Conservation (phyloP, 306 rosid genomes). For the Corylus heterophylla region DNA sequence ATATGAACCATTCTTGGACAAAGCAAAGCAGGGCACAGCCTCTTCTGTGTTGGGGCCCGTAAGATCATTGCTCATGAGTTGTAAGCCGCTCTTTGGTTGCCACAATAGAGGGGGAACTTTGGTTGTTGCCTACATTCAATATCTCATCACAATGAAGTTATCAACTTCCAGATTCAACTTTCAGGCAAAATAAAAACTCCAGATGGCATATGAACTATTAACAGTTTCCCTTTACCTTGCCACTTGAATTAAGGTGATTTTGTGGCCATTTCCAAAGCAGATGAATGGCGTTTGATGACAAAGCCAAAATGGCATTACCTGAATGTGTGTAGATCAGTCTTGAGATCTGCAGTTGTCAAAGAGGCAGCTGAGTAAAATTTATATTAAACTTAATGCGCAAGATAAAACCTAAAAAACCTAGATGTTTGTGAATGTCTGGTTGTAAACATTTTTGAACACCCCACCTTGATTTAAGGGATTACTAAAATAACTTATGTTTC, state of each 20-base stretch:
- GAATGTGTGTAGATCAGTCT: constrained; percentile 36
- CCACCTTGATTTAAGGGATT: background rate
- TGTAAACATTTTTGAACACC: background rate
- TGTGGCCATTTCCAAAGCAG: constrained; percentile 49
- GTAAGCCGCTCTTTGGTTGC: constrained; percentile 20
- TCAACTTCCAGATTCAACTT: constrained; percentile 5
- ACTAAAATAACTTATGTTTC: background rate
- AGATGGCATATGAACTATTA: background rate
- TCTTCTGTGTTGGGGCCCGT: background rate
- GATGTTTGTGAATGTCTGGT: background rate
- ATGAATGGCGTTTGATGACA: constrained; percentile 35
- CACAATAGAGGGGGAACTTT: constrained; percentile 29
- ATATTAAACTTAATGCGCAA: background rate
- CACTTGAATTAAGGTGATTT: constrained; percentile 5
- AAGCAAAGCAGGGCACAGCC: constrained; percentile 26
- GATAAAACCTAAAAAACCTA: background rate
- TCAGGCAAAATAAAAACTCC: background rate
- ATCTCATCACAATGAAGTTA: background rate
- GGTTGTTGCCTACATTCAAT: constrained; percentile 30
- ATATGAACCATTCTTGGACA: constrained; percentile 38
- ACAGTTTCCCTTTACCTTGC: constrained; percentile 17
- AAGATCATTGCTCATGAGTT: constrained; percentile 37
- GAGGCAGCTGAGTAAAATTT: constrained; percentile 4
- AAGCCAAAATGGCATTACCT: constrained; percentile 40
- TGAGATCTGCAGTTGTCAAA: constrained; percentile 33